Evolutionary conservation across 257 asterid species (phyloP), one percentile per base, ranked within the genome.

Genomic region (Hygrophila difformis): DNA sequence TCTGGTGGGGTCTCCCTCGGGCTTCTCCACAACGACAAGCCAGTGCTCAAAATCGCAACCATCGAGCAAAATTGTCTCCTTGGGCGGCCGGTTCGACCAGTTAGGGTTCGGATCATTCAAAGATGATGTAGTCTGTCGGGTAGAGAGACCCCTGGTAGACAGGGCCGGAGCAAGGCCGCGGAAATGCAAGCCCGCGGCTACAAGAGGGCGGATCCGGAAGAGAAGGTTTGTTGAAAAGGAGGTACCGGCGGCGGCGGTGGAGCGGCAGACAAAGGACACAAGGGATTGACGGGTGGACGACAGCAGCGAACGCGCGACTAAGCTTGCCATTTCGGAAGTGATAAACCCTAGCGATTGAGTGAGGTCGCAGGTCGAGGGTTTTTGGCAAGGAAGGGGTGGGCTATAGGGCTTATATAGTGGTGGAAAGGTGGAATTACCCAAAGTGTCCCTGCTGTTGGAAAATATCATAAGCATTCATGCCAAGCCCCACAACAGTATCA

Each of bases 21-120:
- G 97, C 59, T 71, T 72, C 72, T 88, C 97, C 81, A 88, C 38
- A 26, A 91, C 98, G 46, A 91, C 87, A 12, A 91, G 96, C 96
- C 95, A 91, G 60, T 91, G 98, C 71, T 86, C 96, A 20, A 91
- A 91, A 69, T 91, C 98, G 53, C 98, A 91, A 1, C 96, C 98
- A 37, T 86, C 98, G 19, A 91, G 93, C 63, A 86, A 33, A 55
- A 89, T 82, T 8, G 96, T 86, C 87, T 91, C 96, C 65, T 82
- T 86, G 0, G 96, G 98, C 12, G 96, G 98, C 0, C 96, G 86
- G 35, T 82, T 86, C 14, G 94, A 71, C 86, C 85, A 85, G 67
- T 89, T 89, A 22, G 94, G 96, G 71, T 82, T 86, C 20, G 88
- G 93, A 52, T 89, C 93, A 26, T 57, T 85, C 26, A 85, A 75